phyloP scores from a whole-genome alignment of 352 stramenopile genomes.

The Thalassiosira mediterranea region DNA sequence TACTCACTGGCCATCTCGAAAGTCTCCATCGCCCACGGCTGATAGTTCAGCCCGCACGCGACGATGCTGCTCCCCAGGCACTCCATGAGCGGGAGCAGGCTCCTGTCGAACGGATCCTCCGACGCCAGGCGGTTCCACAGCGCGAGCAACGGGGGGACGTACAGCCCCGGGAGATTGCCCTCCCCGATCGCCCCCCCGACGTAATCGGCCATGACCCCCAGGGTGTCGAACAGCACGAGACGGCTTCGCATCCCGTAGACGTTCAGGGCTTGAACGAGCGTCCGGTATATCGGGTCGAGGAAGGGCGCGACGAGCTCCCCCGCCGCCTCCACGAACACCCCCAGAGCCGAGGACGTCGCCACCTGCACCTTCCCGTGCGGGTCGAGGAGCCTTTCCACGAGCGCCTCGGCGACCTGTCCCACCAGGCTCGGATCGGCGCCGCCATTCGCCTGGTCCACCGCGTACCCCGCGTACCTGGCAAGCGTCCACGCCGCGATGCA shows the following conservation, averaged over 20 bases:
- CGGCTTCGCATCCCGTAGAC: conserved; percentile 94
- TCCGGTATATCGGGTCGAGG: conserved; percentile 90
- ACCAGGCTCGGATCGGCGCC: conserved; percentile 75
- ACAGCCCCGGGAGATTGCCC: conserved; percentile 89
- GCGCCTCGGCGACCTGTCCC: conserved; percentile 81
- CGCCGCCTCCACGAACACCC: conserved; percentile 92
- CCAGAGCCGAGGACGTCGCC: conserved; percentile 92
- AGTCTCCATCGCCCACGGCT: conserved; percentile 77
- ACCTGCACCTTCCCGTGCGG: conserved; percentile 95
- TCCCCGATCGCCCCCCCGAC: conserved; percentile 92
- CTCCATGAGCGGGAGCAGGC: conserved; percentile 80
- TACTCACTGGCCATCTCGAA: conserved; percentile 79
- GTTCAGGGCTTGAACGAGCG: conserved; percentile 91
- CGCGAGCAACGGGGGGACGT: conserved; percentile 92
- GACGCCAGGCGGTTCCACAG: conserved; percentile 87
- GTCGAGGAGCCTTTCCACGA: conserved; percentile 90
- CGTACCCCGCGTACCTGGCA: conserved; percentile 91
- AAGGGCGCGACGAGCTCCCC: conserved; percentile 92
- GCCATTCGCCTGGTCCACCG: conserved; percentile 90
- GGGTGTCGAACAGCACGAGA: conserved; percentile 94
- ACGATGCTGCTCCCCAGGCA: conserved; percentile 69
- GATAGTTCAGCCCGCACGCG: conserved; percentile 71
- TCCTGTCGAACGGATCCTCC: conserved; percentile 72
- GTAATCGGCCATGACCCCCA: conserved; percentile 94
- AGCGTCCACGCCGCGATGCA: conserved; percentile 95